Conservation (phyloP, 176 grass and related monocot species). For the Carex myosuroides region DNA sequence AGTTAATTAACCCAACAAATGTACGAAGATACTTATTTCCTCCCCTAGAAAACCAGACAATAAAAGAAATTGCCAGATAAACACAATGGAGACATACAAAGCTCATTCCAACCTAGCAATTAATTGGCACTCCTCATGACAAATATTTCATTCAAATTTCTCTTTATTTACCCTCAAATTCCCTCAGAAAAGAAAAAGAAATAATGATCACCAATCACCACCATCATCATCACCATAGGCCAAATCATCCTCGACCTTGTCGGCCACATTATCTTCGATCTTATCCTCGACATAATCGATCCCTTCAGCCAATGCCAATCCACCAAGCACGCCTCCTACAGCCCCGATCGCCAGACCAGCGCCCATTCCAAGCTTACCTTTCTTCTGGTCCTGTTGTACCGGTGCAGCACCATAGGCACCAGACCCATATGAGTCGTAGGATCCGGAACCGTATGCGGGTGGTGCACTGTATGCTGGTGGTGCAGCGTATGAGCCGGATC, state of each 20-base stretch:
- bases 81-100: not conserved
- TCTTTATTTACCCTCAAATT: not conserved
- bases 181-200: not conserved
- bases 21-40: not conserved
- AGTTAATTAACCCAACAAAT: not conserved
- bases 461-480: not conserved
- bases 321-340: slow-evolving; percentile 51
- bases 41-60: not conserved
- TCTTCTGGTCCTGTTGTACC: slow-evolving; percentile 16
- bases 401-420: slow-evolving; percentile 21
- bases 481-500: slow-evolving; percentile 3
- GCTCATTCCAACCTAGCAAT: not conserved
- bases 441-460: slow-evolving; percentile 1
- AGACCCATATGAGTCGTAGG: not conserved
- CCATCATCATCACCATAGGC: slow-evolving; percentile 20
- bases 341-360: slow-evolving; percentile 56
- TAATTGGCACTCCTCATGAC: not conserved
- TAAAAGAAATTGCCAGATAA: not conserved
- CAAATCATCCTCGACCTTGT: slow-evolving; percentile 52
- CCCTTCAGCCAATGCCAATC: slow-evolving; percentile 54
- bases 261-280: slow-evolving; percentile 45
- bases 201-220: slow-evolving; percentile 28
- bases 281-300: slow-evolving; percentile 70
- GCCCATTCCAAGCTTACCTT: slow-evolving; percentile 59
- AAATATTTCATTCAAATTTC: not conserved